phyloP scores from a whole-genome alignment of 106 monocot genomes.

The Acanthochlamys bracteata region DNA sequence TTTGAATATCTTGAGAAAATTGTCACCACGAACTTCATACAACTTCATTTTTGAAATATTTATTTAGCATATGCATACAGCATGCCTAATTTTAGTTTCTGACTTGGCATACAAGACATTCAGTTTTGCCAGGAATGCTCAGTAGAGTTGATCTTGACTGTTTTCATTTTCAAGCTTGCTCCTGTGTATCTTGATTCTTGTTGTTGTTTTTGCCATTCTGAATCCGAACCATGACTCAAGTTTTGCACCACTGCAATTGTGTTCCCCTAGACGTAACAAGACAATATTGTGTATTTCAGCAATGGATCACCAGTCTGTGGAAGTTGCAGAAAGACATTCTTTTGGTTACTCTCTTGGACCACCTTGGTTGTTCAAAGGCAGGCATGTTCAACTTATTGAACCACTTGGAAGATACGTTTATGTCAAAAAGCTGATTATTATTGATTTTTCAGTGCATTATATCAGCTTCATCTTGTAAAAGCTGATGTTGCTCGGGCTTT shows the following conservation, averaged over 20 bases:
- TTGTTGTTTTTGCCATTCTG: not conserved
- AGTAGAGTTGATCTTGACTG: too few species aligned
- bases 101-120: too few species aligned
- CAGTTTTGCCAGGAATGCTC: too few species aligned
- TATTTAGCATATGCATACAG: too few species aligned
- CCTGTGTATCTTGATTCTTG: slow-evolving; percentile 1
- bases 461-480: slow-evolving; percentile 91
- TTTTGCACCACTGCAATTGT: too few species aligned
- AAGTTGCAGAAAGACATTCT: slow-evolving; percentile 18
- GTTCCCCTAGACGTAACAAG: not conserved
- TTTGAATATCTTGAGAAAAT: too few species aligned
- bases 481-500: slow-evolving; percentile 60
- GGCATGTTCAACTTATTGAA: slow-evolving; percentile 25
- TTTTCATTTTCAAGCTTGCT: not conserved
- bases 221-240: too few species aligned
- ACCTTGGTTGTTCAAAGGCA: slow-evolving; percentile 78
- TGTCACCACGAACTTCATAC: too few species aligned
- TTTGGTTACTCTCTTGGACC: slow-evolving; percentile 46
- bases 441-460: slow-evolving; percentile 54
- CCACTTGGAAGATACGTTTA: not conserved
- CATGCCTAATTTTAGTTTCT: too few species aligned
- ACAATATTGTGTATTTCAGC: not conserved
- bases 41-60: too few species aligned
- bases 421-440: not conserved
- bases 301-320: slow-evolving; percentile 1